A percentile compares a stretch with the other conserved stretches of the same genome.
These are phyloP conservation scores for Triticum dicoccoides DNA, from an alignment of 176 grass and related monocot genomes.

Conservation along the genomic window DNA sequence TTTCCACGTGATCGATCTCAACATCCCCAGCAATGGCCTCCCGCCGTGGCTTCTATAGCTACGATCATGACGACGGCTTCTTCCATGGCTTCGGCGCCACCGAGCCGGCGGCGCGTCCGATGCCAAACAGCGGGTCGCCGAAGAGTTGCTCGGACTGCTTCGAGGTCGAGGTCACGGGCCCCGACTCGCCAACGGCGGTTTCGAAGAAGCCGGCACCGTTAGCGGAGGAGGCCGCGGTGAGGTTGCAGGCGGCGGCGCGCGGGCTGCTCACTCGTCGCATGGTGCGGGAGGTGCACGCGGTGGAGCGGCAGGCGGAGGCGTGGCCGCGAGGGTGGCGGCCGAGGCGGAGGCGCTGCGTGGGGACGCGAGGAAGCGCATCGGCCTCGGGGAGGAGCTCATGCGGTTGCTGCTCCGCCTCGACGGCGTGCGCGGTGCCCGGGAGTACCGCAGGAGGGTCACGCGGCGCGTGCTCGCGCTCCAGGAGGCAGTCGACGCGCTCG, in stretches of 20 bases:
- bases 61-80: not conserved
- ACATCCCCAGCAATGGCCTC: too few species aligned
- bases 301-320: constrained; percentile 41
- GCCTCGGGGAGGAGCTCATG: constrained; percentile 42
- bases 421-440: constrained; percentile 57
- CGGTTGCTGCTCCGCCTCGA: constrained; percentile 47
- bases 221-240: constrained; percentile 26
- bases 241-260: constrained; percentile 49
- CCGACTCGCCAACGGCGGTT: not conserved
- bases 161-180: not conserved
- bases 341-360: constrained; percentile 4
- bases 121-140: not conserved
- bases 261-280: not conserved
- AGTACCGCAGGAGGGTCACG: constrained; percentile 60
- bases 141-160: too few species aligned
- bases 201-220: not conserved
- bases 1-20: too few species aligned
- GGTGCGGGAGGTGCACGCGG: not conserved
- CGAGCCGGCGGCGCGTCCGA: not conserved
- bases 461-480: constrained; percentile 63
- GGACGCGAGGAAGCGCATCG: not conserved
- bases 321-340: constrained; percentile 34
- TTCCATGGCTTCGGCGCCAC: not conserved
- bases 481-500: constrained; percentile 59
- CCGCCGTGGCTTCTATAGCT: too few species aligned